Conservation (phyloP, 208 protist species). For the Endotrypanum monterogeii region DNA sequence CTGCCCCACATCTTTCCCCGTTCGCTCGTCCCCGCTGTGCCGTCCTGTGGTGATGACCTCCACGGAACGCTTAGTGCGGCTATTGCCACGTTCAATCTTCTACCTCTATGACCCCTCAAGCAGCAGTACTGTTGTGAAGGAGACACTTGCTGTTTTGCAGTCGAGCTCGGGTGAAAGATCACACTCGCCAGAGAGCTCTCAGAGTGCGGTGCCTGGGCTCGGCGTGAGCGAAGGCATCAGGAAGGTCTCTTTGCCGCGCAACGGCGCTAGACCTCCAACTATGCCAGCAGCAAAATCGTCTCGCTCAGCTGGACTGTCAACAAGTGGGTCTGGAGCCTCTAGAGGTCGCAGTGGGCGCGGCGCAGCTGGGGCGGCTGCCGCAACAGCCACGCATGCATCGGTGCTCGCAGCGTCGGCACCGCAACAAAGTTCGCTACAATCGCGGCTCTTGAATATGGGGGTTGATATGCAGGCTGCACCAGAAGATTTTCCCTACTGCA, state of each 20-base stretch:
- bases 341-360: slow-evolving; percentile 13
- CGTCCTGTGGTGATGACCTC: not conserved
- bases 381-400: not conserved
- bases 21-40: not conserved
- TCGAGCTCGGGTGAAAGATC: not conserved
- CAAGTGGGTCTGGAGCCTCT: not conserved
- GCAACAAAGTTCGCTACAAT: not conserved
- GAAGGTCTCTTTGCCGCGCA: not conserved
- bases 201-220: slow-evolving; percentile 1
- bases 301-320: not conserved
- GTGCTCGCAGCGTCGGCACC: not conserved
- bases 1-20: not conserved
- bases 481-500: slow-evolving; percentile 16
- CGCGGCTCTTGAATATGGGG: not conserved
- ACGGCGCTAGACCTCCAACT: not conserved
- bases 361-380: not conserved
- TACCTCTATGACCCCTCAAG: slow-evolving; percentile 26
- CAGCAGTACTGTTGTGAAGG: slow-evolving; percentile 14
- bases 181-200: not conserved
- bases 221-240: slow-evolving; percentile 11
- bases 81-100: slow-evolving; percentile 17
- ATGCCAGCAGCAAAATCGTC: not conserved
- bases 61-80: slow-evolving; percentile 24
- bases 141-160: slow-evolving; percentile 21
- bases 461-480: slow-evolving; percentile 8